A percentile compares a stretch with the other conserved stretches of the same genome.
Evolutionary conservation across 2,329 filamentous ascomycete genomes (phyloP).

Genomic region (Escovopsis sp.): DNA sequence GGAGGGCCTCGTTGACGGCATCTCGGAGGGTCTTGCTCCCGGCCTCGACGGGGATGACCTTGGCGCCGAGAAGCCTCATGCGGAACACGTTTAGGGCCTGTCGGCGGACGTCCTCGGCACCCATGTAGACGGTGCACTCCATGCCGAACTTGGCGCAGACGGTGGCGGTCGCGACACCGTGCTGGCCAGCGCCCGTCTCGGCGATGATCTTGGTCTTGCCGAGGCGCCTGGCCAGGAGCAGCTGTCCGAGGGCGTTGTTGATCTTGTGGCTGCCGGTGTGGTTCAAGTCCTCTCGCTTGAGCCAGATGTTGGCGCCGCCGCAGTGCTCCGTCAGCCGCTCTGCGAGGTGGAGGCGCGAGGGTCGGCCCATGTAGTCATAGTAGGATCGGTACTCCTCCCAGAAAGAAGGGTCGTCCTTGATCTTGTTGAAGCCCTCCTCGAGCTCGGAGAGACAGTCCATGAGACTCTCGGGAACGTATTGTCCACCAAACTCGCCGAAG

Average conservation of each 20-base stretch:
- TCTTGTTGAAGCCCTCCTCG: slow-evolving; percentile 78
- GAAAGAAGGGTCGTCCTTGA: slow-evolving; percentile 76
- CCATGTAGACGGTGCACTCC: slow-evolving; percentile 98
- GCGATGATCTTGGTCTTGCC: slow-evolving; percentile 97
- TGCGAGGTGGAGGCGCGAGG: slow-evolving; percentile 80
- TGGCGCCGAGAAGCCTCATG: slow-evolving; percentile 89
- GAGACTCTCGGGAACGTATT: slow-evolving; percentile 92
- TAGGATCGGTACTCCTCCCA: slow-evolving; percentile 95
- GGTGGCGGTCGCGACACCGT: slow-evolving; percentile 93
- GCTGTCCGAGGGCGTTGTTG: slow-evolving; percentile 93
- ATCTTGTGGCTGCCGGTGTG: slow-evolving; percentile 99
- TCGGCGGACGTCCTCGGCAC: slow-evolving; percentile 87
- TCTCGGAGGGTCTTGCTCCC: slow-evolving; percentile 72
- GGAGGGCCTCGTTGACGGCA: slow-evolving; percentile 88
- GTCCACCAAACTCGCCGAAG: slow-evolving; percentile 91
- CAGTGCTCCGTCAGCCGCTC: slow-evolving; percentile 77
- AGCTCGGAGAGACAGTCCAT: slow-evolving; percentile 94
- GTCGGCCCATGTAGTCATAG: slow-evolving; percentile 94
- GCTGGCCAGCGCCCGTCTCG: slow-evolving; percentile 93
- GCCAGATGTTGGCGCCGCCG: slow-evolving; percentile 88
- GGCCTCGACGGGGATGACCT: slow-evolving; percentile 83
- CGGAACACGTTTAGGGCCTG: slow-evolving; percentile 97
- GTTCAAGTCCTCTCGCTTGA: slow-evolving; percentile 95
- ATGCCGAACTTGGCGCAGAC: slow-evolving; percentile 97
- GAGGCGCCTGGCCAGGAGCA: slow-evolving; percentile 68